Base-by-base conservation (phyloP, 2,329 filamentous ascomycete species). In the Zopfia rhizophila region DNA sequence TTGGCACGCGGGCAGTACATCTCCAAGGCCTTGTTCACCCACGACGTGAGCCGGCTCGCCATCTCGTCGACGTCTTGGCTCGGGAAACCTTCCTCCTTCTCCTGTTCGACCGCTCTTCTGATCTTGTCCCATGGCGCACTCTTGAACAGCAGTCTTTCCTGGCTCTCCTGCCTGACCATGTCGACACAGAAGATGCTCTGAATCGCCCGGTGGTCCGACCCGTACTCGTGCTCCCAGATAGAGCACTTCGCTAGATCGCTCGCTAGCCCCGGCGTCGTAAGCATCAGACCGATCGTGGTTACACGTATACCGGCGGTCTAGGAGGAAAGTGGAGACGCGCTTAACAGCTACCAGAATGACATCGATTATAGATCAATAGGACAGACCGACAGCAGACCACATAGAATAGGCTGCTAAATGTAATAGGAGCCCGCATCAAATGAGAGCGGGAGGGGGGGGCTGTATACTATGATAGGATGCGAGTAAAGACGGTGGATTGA, bases 91-190 rank as follows among this genome's bases (percentile, higher is more conserved):
- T 38, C 31, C 27, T 24, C 29, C 32, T 44, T 44, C 19, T 37
- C 6, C 17, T 21, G 39, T 41, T 45, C 28, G 3, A 45, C 28
- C 19, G 28, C 39, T 28, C 32, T 32, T 25, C 42, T 49, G 29
- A 49, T 53, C 39, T 45, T 47, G 27, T 52, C 42, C 49, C 45
- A 55, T 27, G 41, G 48, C 30, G 52, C 45, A 29, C 52, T 52
- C 48, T 52, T 55, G 21, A 55, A 27, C 21, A 55, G 38, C 28
- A 51, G 51, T 33, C 51, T 31, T 38, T 51, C 48, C 24, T 43
- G 31, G 16, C 22, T 29, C 44, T 48, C 35, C 28, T 32, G 3
- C 38, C 25, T 16, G 17, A 38, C 40, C 24, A 51, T 28, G n/a
- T 38, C 39, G 7, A 48, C 48, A 19, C 36, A 12, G 21, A 54